Evolutionary conservation across 2,329 filamentous ascomycete species (phyloP), one percentile per base, ranked within the genome.

Genomic region (Aspergillus costaricaensis): DNA sequence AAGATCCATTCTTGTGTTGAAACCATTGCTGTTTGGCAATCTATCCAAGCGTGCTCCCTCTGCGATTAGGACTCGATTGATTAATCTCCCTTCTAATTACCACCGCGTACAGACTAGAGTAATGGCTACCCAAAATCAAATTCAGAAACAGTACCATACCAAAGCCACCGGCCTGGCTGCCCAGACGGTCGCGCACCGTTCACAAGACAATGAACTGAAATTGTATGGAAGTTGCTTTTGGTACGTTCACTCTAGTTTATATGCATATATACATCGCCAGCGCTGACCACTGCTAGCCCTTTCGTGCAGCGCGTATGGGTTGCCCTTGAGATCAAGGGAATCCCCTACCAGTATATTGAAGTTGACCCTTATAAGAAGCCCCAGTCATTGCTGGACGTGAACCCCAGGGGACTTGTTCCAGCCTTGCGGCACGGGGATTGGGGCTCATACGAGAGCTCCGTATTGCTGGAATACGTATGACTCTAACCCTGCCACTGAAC

Each of bases 291-390:
- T 57, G 55, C 68, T 44, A 91, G 89, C 70, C 91, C 91, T 25
- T 95, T 94, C 72, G 91, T 92, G 1, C 91, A 96, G 72, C 86
- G 91, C 17, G 90, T 95, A 25, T 96, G 92, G 92, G 95, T 96
- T 65, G 90, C 91, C 1, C 82, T 96, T 38, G 91, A 96, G 74
- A 82, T 88, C 68, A 95, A 95, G 73, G 84, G 86, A 17, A 82
- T 95, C 8, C 80, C 85, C 39, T 96, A 96, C 72, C 91, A 96
- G 72, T 96, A 96, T 75, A 88, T 92, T 68, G 92, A 96, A 76
- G 87, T 91, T 49, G 90, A 96, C 70, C 90, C 91, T 7, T 92
- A 91, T 72, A 86, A 88, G 67, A 90, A 90, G 63, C 90, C 88
- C 1, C 83, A 88, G 61, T 81, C 86, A 8, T 79, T 94, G 30